A percentile compares a stretch with the other conserved stretches of the same genome.
These are phyloP conservation scores for Epichloe uncinata DNA, from an alignment of 2,329 filamentous ascomycete genomes.

Conservation along the genomic window DNA sequence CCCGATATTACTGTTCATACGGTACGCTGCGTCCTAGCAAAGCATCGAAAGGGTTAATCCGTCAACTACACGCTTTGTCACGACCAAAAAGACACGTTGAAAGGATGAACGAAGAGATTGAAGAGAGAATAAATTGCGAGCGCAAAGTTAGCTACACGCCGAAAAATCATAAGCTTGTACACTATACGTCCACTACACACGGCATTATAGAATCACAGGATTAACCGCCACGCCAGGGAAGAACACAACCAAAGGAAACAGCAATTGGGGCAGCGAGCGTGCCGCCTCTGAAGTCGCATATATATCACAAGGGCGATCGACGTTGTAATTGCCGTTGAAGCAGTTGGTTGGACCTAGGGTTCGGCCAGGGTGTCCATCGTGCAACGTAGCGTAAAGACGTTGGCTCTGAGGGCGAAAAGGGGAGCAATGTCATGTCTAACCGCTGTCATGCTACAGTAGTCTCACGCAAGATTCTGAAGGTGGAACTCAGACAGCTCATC, in stretches of 20 bases:
- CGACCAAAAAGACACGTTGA: too few relatives aligned
- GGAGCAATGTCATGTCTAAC: background rate
- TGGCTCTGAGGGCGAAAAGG: background rate
- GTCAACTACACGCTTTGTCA: too few relatives aligned
- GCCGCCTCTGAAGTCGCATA: background rate
- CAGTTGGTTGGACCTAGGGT: background rate
- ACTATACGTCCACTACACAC: too few relatives aligned
- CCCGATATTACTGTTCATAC: rapidly evolving
- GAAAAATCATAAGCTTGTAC: too few relatives aligned
- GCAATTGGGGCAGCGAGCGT: background rate
- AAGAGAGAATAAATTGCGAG: too few relatives aligned
- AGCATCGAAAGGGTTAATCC: too few relatives aligned
- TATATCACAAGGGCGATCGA: background rate
- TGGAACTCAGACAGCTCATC: too few relatives aligned
- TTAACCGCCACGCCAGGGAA: background rate
- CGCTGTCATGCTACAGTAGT: background rate
- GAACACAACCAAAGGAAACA: background rate
- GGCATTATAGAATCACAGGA: too few relatives aligned
- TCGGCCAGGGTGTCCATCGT: background rate
- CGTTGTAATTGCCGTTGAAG: background rate
- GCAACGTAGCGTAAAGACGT: background rate
- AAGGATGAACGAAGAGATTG: too few relatives aligned
- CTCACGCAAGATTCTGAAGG: too few relatives aligned
- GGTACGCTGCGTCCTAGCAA: rapidly evolving
- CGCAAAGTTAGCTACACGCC: too few relatives aligned